Conservation (phyloP, 1,139 yeast species). For the Blastobotrys indianensis region DNA sequence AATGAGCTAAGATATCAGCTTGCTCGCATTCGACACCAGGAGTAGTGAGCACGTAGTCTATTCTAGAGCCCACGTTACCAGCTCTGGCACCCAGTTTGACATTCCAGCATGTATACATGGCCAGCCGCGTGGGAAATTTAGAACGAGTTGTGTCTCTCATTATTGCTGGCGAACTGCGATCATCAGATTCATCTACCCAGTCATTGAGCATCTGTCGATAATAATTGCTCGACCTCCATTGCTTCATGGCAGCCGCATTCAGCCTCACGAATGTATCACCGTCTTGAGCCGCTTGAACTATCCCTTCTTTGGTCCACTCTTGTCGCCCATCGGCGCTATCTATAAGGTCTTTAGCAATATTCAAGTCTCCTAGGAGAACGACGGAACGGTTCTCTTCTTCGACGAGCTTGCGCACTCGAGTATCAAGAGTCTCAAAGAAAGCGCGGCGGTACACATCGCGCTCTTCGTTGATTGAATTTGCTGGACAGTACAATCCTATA, state of each 20-base stretch:
- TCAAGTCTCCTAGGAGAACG: conserved; percentile 80
- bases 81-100: conserved; percentile 73
- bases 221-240: conserved; percentile 26
- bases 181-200: conserved; percentile 24
- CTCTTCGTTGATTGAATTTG: conserved; percentile 69
- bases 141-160: conserved; percentile 63
- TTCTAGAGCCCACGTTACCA: conserved; percentile 79
- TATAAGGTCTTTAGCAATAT: conserved; percentile 69
- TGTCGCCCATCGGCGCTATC: conserved; percentile 74
- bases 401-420: conserved; percentile 51
- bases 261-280: conserved; percentile 19
- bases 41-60: conserved; percentile 65
- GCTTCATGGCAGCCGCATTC: conserved; percentile 17
- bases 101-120: conserved; percentile 91
- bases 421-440: conserved; percentile 54
- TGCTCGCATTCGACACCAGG: conserved; percentile 36
- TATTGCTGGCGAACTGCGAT: conserved; percentile 23
- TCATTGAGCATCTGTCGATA: conserved; percentile 29
- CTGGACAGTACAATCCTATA: conserved; percentile 85
- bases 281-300: conserved; percentile 29
- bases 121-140: conserved; percentile 50
- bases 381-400: conserved; percentile 49
- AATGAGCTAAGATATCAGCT: conserved; percentile 62
- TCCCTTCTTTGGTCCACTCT: conserved; percentile 35
- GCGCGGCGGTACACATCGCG: conserved; percentile 57